Evolutionary conservation across 352 stramenopile genomes (phyloP), one percentile per base, ranked within the genome.

Genomic region (Phytophthora citrophthora): DNA sequence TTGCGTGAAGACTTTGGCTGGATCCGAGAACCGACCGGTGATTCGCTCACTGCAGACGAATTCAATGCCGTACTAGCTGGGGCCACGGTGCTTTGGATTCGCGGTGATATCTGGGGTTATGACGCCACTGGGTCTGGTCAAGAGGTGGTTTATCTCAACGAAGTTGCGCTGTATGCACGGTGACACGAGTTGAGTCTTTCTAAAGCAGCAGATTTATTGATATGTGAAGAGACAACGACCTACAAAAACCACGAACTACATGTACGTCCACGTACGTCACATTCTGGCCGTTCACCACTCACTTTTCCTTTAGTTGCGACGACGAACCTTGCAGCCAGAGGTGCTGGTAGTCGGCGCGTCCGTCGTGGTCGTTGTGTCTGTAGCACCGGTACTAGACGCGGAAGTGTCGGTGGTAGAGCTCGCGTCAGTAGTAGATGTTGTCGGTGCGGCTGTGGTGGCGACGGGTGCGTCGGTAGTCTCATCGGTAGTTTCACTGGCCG

Each of bases 1-100:
- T 59, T 93, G 13, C 80, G 84, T 1, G 82, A 93, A 65, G 84
- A 93, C 65, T 93, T 91, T 55, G 84, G 76, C 0, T 93, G 82
- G 84, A 79, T 93, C 51, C 59, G 65, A 3, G 84, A 93, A 43
- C 84, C 84, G 0, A 53, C 57, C 2, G 84, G 82, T 4, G 32
- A 34, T 5, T 8, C 68, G 13, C n/a, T 86, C 3, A 52, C 68
- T 38, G 47, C 62, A 0, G 49, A 23, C 0, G 56, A 73, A 18
- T 88, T 91, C 29, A 27, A 75, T 36, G 20, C 40, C 27, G 57
- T 82, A 13, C 49, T 93, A 5, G 26, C 26, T 1, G 60, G 16
- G 3, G 79, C 82, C 0, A 68, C 64, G 32, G 60, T 48, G 13
- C 52, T 93, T 20, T 88, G 77, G 78, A 81, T 93, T 44, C 77